phyloP scores from a whole-genome alignment of 441 rosid genomes.

The Adansonia grandidieri region DNA sequence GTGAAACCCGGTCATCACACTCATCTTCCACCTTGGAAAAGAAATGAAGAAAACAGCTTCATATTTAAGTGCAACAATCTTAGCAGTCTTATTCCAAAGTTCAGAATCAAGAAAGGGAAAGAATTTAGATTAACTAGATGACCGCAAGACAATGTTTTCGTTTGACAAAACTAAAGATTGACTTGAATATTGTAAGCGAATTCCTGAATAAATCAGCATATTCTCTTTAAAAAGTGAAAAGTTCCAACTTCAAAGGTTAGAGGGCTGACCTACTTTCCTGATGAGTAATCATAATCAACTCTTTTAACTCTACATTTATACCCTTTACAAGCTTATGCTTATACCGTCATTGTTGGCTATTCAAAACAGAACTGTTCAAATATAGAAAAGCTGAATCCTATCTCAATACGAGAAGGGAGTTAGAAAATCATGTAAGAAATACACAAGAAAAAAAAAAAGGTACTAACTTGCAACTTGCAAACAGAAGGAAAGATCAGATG shows the following conservation, averaged over 20 bases:
- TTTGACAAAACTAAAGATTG: conserved; percentile 19
- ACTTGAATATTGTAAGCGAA: conserved; percentile 13
- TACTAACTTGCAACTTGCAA: neutral
- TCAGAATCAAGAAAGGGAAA: conserved; percentile 6
- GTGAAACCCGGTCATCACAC: too few relatives aligned
- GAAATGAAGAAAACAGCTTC: neutral
- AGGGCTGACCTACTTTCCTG: neutral
- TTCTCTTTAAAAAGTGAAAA: neutral
- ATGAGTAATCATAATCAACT: neutral
- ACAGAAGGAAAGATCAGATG: neutral
- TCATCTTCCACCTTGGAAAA: neutral
- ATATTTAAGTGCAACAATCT: neutral
- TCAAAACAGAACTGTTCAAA: neutral
- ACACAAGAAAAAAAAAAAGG: neutral
- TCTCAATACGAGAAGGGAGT: neutral
- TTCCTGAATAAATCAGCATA: neutral
- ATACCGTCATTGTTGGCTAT: neutral
- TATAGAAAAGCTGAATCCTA: neutral
- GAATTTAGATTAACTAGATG: neutral
- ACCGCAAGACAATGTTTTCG: neutral
- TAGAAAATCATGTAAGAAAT: neutral
- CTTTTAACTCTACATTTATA: neutral
- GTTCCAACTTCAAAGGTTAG: neutral
- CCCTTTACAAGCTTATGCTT: neutral
- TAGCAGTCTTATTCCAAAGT: neutral